Conservation (phyloP, 2,329 filamentous ascomycete species). For the Cytospora mali region DNA sequence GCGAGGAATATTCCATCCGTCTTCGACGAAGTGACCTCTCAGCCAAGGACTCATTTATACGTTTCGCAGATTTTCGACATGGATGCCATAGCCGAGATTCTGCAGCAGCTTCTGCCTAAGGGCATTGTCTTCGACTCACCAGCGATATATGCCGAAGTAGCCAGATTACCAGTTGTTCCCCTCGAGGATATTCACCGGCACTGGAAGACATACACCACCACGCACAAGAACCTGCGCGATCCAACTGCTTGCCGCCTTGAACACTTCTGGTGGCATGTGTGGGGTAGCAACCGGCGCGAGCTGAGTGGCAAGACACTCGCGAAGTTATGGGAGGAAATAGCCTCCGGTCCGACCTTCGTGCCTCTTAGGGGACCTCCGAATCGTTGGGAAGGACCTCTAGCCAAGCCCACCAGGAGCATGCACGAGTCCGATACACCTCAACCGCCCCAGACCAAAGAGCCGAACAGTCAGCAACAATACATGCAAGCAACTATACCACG, state of each 20-base stretch:
- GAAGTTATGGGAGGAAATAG: constrained; percentile 59
- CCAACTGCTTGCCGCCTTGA: constrained; percentile 65
- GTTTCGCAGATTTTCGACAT: constrained; percentile 9
- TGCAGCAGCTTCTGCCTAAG: constrained; percentile 55
- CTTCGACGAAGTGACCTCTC: constrained; percentile 15
- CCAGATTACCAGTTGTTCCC: constrained; percentile 52
- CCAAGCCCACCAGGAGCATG: constrained; percentile 38
- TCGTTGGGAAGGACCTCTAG: constrained; percentile 54
- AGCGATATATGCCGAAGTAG: constrained; percentile 57
- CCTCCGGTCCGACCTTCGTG: constrained; percentile 59
- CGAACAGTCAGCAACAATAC: background rate
- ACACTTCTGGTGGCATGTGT: constrained; percentile 69
- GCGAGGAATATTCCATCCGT: constrained; percentile 4
- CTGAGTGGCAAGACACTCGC: constrained; percentile 58
- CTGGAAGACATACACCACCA: constrained; percentile 65
- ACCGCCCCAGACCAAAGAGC: constrained; percentile 13
- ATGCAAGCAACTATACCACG: constrained; percentile 16
- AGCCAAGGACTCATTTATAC: constrained; percentile 9
- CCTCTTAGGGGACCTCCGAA: constrained; percentile 57
- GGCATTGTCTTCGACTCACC: constrained; percentile 59
- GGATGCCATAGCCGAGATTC: constrained; percentile 30
- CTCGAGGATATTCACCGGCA: constrained; percentile 57
- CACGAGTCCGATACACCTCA: constrained; percentile 27
- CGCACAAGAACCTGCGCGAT: constrained; percentile 59
- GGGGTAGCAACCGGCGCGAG: constrained; percentile 58